Base-by-base conservation (phyloP, 2,329 filamentous ascomycete species). In the Monosporascus sp. region DNA sequence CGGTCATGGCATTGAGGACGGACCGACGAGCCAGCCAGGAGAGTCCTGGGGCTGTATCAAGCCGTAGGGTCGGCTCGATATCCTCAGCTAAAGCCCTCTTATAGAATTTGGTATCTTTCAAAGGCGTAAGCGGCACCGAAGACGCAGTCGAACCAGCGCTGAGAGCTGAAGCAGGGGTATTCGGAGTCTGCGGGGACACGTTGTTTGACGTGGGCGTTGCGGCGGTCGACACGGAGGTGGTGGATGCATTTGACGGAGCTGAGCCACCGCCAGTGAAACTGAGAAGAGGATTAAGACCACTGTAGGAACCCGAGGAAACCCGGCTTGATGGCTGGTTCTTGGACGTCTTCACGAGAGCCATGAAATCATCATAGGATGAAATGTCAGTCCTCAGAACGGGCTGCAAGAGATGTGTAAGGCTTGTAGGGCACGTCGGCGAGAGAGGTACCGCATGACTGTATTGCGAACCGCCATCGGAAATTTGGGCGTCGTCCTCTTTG, bases 31-130 rank as follows among this genome's bases (percentile, higher is more conserved):
- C 91, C 47, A 99, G 81, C 91, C 94, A 99, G 1, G 91, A 97
- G 27, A 99, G 82, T 0, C 92, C 90, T 0, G 94, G 94, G 0
- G 94, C 92, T 2, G 85, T 81, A 69, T 99, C 94, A 3, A 99
- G 81, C 43, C 94, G 86, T 9, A 99, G 76, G 0, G 94, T 96
- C 0, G 94, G 94, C 67, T 99, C 94, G 53, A 99, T 90, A 66
- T 99, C 94, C 69, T 99, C 94, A 20, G 84, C 80, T 26, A 97
- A 72, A 6, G 86, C 86, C 47, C 94, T 86, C 74, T 97, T 97
- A 75, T 93, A 99, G 67, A 97, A 99, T 59, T 88, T 90, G 27
- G 88, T 90, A 53, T 97, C 94, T 66, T 94, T 96, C 41, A 99
- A 74, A 5, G 86, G 84, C 3, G 82, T 84, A 36, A 82, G 64